These are phyloP conservation scores for Phytophthora agathidicida DNA, from an alignment of 352 stramenopile species.

Conservation along the genomic window DNA sequence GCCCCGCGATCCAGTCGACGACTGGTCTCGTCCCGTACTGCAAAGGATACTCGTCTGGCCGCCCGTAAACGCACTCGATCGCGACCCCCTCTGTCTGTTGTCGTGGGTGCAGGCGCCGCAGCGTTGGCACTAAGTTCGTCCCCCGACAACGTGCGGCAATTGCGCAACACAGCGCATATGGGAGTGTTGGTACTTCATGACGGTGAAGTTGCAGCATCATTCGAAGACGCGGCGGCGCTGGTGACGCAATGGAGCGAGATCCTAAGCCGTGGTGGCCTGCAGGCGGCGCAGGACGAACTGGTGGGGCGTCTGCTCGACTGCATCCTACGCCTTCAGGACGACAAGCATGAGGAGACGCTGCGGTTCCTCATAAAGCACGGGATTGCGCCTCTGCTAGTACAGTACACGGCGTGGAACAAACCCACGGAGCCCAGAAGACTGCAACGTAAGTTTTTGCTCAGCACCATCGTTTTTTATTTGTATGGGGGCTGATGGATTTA, in stretches of 20 bases:
- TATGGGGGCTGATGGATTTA: constrained; percentile 8
- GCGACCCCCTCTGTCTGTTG: constrained; percentile 23
- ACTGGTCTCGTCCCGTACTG: background rate
- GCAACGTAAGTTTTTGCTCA: constrained; percentile 38
- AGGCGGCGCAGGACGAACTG: constrained; percentile 28
- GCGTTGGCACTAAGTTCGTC: constrained; percentile 17
- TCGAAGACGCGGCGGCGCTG: constrained; percentile 5
- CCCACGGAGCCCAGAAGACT: constrained; percentile 36
- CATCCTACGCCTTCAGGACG: constrained; percentile 22
- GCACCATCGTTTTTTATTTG: no score
- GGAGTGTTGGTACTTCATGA: constrained; percentile 33
- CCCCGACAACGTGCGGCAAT: constrained; percentile 2
- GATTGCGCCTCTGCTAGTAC: constrained; percentile 38
- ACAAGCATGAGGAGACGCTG: constrained; percentile 33
- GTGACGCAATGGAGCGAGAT: constrained; percentile 15
- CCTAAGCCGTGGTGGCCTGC: constrained; percentile 14
- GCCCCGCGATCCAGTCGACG: constrained; percentile 2
- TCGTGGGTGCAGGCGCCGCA: constrained; percentile 13
- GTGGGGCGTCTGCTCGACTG: constrained; percentile 22
- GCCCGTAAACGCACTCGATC: constrained; percentile 18
- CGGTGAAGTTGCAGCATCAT: constrained; percentile 14
- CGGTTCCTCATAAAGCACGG: constrained; percentile 34
- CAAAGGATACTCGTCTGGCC: background rate
- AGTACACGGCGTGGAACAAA: constrained; percentile 38
- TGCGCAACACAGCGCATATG: constrained; percentile 39